phyloP scores from a whole-genome alignment of 192 early-diverging fungal genomes.

The Backusella tarrabulga region DNA sequence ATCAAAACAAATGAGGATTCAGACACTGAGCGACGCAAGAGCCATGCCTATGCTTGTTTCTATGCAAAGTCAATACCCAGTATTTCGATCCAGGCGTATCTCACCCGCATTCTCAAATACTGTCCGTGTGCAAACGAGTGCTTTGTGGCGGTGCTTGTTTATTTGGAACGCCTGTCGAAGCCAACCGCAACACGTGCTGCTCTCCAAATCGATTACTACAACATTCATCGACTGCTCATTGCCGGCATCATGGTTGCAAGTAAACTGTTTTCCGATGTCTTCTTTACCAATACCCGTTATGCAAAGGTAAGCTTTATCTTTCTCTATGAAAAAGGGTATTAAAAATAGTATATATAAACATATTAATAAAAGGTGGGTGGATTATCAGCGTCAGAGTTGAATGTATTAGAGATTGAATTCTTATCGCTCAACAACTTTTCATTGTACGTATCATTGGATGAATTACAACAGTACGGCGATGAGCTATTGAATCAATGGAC shows the following conservation, averaged over 20 bases:
- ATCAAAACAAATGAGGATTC: slow-evolving; percentile 68
- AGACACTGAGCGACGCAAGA: slow-evolving; percentile 79
- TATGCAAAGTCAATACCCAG: slow-evolving; percentile 89
- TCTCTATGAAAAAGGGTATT: not conserved
- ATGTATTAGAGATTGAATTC: slow-evolving; percentile 87
- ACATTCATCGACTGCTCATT: slow-evolving; percentile 91
- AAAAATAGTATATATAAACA: not conserved
- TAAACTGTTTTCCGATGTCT: slow-evolving; percentile 91
- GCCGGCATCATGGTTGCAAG: slow-evolving; percentile 85
- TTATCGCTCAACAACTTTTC: slow-evolving; percentile 79
- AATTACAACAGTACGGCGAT: slow-evolving; percentile 75
- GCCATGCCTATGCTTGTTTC: slow-evolving; percentile 72
- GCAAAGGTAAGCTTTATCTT: slow-evolving; percentile 53
- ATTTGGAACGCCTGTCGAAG: slow-evolving; percentile 83
- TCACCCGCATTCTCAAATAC: slow-evolving; percentile 88
- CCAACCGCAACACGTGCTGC: slow-evolving; percentile 52
- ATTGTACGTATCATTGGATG: slow-evolving; percentile 69
- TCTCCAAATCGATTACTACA: slow-evolving; percentile 83
- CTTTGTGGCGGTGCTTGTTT: slow-evolving; percentile 85
- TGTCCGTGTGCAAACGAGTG: slow-evolving; percentile 92
- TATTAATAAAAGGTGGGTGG: slow-evolving; percentile 66
- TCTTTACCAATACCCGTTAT: slow-evolving; percentile 91
- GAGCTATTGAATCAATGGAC: slow-evolving; percentile 61
- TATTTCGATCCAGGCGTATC: slow-evolving; percentile 85
- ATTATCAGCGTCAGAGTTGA: slow-evolving; percentile 82